Conservation (phyloP, 768 basidiomycete genomes). For the Trametes gibbosa region DNA sequence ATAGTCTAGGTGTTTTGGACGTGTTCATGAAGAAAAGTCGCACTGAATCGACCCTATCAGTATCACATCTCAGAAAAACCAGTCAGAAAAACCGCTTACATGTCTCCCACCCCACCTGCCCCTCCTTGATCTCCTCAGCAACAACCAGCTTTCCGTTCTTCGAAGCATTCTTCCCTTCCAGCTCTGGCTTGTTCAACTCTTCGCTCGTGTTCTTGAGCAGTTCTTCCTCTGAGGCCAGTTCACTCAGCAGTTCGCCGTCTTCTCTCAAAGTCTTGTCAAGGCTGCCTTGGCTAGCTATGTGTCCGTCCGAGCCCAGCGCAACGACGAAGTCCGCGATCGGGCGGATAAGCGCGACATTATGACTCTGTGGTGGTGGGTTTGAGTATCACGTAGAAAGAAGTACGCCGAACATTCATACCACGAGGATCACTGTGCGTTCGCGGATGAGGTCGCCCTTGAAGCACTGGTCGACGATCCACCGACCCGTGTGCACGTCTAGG, state of each 20-base stretch:
- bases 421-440: conserved; percentile 51
- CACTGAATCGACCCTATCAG: conserved; percentile 23
- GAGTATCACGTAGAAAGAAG: neutral
- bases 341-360: conserved; percentile 51
- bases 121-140: conserved; percentile 60
- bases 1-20: conserved; percentile 9
- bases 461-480: conserved; percentile 50
- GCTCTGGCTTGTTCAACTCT: conserved; percentile 22
- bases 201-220: conserved; percentile 29
- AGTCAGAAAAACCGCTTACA: conserved; percentile 25
- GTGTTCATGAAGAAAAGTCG: conserved; percentile 26
- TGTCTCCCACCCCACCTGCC: conserved; percentile 52
- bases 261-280: conserved; percentile 45
- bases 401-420: conserved; percentile 33
- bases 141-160: conserved; percentile 58
- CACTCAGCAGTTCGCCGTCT: conserved; percentile 34
- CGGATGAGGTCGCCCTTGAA: conserved; percentile 46
- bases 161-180: conserved; percentile 13
- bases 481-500: conserved; percentile 51
- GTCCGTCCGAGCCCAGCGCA: conserved; percentile 52
- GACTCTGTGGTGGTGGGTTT: conserved; percentile 34
- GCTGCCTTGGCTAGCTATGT: conserved; percentile 46
- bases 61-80: no score
- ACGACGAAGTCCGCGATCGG: conserved; percentile 58
- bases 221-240: conserved; percentile 25